phyloP scores from a whole-genome alignment of 495 filamentous ascomycete genomes.

The Talaromyces borbonicus region DNA sequence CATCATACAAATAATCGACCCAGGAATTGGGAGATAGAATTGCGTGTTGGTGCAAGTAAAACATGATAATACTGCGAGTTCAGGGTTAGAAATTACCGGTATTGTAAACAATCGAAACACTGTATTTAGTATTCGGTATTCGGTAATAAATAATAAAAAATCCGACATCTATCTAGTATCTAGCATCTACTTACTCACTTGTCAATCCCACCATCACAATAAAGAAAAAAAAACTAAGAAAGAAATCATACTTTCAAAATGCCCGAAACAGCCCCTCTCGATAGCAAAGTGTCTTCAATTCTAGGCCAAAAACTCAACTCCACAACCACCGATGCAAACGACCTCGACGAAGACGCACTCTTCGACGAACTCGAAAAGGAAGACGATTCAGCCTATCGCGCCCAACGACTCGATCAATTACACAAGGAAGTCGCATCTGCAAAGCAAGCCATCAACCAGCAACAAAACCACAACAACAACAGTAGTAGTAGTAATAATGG shows the following conservation, averaged over 20 bases:
- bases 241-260: background rate
- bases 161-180: no score
- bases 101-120: no score
- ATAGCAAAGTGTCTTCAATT: slow-evolving; percentile 35
- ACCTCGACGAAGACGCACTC: slow-evolving; percentile 61
- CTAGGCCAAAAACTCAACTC: slow-evolving; percentile 24
- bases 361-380: slow-evolving; percentile 60
- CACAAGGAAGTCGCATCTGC: slow-evolving; percentile 49
- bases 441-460: slow-evolving; percentile 22
- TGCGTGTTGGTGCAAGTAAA: no score
- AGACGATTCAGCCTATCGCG: slow-evolving; percentile 54
- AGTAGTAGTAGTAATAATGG: background rate
- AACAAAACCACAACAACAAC: background rate
- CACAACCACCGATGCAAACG: slow-evolving; percentile 19
- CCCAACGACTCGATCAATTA: slow-evolving; percentile 61
- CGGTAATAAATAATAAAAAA: no score
- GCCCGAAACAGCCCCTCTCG: slow-evolving; percentile 18
- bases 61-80: no score
- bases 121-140: no score
- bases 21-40: no score
- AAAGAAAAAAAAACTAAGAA: no score
- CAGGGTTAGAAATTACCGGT: no score
- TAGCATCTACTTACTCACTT: no score
- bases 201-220: no score
- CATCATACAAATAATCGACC: no score